Evolutionary conservation across 148 eudicot species (phyloP), one percentile per base, ranked within the genome.

Genomic region (Rhododendron simsii): DNA sequence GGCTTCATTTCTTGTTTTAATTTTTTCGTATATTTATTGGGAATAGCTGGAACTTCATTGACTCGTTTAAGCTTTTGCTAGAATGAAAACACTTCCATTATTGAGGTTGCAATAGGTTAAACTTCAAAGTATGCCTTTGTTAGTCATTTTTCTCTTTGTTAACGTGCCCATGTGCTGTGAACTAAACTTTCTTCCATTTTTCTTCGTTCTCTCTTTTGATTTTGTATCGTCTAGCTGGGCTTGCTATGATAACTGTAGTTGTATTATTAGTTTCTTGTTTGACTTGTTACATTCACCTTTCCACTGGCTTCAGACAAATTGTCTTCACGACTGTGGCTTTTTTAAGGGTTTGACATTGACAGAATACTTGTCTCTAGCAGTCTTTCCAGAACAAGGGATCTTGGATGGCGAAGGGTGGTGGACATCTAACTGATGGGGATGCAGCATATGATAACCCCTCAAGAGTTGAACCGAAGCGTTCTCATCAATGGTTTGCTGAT

Each of bases 401-500:
- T 83, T 92, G 92, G 92, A 88, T 88, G 90, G 86, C 88, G 8
- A 91, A 88, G 74, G 85, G 85, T 51, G 88, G 91, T 79, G 92
- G 85, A 48, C 88, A 84, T 80, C 33, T 84, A 74, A 85, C 76
- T 67, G 91, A 88, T 73, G 91, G 85, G 75, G 91, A 92, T 75
- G 63, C 91, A 84, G 86, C 89, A 74, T 88, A 84, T 69, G 86
- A 81, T 85, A 89, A 71, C 84, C 83, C 89, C 55, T 86, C 91
- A 30, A 88, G 89, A 79, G 61, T 83, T 78, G 91, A 92, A 61
- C 78, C 87, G 23, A 92, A 92, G 55, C 94, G 91, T 18, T 78
- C 89, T 81, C 91, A 88, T 67, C 91, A 88, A 80, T 92, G 92
- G 94, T 91, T 91, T 81, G 61, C 87, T 61, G 91, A 88, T 86